These are phyloP conservation scores for Dryas drummondii DNA, from an alignment of 306 rosid species.

Conservation along the genomic window DNA sequence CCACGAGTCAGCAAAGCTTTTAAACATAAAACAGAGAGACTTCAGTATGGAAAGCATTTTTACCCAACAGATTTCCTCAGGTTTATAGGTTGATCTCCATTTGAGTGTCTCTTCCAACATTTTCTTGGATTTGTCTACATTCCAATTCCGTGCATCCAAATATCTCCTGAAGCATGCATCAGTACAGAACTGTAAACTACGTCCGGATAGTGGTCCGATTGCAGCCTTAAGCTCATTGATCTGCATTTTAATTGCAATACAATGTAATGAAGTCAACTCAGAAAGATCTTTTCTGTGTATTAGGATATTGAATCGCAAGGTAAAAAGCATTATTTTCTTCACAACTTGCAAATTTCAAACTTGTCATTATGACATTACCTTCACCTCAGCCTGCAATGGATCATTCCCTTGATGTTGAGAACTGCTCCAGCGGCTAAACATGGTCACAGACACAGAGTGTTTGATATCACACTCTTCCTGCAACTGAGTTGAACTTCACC, in stretches of 20 bases:
- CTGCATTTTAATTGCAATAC: constrained; percentile 30
- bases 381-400: constrained; percentile 24
- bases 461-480: not conserved
- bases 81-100: constrained; percentile 75
- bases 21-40: not conserved
- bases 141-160: constrained; percentile 48
- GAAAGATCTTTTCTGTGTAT: not conserved
- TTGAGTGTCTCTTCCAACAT: constrained; percentile 67
- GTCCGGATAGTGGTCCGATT: constrained; percentile 49
- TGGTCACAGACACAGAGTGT: constrained; percentile 1
- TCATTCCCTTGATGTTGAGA: constrained; percentile 40
- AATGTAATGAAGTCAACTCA: not conserved
- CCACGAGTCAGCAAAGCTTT: not conserved
- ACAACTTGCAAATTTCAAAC: not conserved
- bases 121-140: constrained; percentile 58
- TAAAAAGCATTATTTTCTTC: not conserved
- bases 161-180: constrained; percentile 49
- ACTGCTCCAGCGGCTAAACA: constrained; percentile 39
- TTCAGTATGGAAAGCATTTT: not conserved
- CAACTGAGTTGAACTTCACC: constrained; percentile 2
- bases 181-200: constrained; percentile 38
- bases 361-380: constrained; percentile 25
- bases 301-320: too few species aligned
- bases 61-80: constrained; percentile 56
- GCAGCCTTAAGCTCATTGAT: constrained; percentile 62